A percentile compares a stretch with the other conserved stretches of the same genome.
phyloP scores from a whole-genome alignment of 1,139 yeast genomes.

The Yamadazyma buinensis region DNA sequence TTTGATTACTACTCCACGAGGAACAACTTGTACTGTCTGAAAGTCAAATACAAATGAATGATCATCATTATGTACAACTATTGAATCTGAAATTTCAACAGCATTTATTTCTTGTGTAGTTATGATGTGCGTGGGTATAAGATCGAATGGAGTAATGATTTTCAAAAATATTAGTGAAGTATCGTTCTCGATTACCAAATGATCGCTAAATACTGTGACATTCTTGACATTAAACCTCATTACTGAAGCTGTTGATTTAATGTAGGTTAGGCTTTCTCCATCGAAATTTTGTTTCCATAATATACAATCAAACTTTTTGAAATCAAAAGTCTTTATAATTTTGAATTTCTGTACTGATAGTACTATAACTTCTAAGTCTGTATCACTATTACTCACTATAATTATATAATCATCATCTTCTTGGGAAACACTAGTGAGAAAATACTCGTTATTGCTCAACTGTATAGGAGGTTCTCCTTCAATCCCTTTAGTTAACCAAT shows the following conservation, averaged over 20 bases:
- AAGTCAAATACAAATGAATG: conserved; percentile 8
- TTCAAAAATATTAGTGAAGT: conserved; percentile 11
- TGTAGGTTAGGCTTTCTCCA: conserved; percentile 8
- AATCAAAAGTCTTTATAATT: conserved; percentile 8
- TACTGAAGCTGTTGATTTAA: conserved; percentile 1
- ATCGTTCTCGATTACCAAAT: conserved; percentile 11
- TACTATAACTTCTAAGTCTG: conserved; percentile 14
- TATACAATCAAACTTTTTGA: conserved; percentile 1
- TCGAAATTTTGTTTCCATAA: conserved; percentile 12
- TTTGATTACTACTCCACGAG: neutral
- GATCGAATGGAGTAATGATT: neutral
- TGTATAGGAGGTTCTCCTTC: conserved; percentile 9
- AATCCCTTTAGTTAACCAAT: conserved; percentile 18
- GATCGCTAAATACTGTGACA: neutral
- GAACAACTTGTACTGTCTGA: neutral
- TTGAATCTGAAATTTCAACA: neutral
- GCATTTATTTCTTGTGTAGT: conserved; percentile 7
- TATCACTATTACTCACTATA: conserved; percentile 10
- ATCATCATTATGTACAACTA: conserved; percentile 3
- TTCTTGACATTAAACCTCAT: conserved; percentile 1
- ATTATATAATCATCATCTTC: conserved; percentile 14
- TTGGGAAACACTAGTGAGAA: conserved; percentile 6
- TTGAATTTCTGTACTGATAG: conserved; percentile 19
- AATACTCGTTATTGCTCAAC: conserved; percentile 11
- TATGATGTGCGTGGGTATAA: conserved; percentile 10